Evolutionary conservation across 208 protist genomes (phyloP).

Genomic region (Trypanosoma cruzi): DNA sequence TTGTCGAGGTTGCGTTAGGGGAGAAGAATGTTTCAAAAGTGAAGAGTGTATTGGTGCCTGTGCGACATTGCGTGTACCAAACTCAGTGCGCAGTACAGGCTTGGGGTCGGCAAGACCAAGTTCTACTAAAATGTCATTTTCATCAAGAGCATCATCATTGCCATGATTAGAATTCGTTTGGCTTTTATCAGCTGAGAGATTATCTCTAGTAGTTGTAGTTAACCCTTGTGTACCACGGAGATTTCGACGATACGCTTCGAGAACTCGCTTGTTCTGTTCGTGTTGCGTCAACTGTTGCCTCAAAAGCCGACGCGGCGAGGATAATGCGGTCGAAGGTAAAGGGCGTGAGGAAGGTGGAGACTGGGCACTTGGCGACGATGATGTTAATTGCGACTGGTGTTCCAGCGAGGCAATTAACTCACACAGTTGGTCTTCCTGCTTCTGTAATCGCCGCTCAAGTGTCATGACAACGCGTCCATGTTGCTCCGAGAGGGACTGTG

Average conservation of each 20-base stretch:
- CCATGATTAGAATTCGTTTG: neutral
- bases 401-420: constrained; percentile 56
- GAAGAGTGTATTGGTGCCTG: neutral
- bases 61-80: neutral
- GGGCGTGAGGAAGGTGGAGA: neutral
- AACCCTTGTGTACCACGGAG: constrained; percentile 12
- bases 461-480: constrained; percentile 74
- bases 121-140: constrained; percentile 30
- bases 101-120: constrained; percentile 33
- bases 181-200: neutral
- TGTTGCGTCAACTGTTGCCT: constrained; percentile 69
- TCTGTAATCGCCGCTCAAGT: constrained; percentile 68
- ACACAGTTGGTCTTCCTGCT: constrained; percentile 79
- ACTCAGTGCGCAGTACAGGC: neutral
- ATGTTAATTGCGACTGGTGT: constrained; percentile 24
- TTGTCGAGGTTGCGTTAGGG: neutral
- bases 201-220: neutral
- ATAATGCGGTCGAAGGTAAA: neutral
- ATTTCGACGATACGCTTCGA: constrained; percentile 51
- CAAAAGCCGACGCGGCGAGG: constrained; percentile 56
- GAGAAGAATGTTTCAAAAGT: neutral
- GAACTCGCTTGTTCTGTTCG: constrained; percentile 52
- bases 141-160: constrained; percentile 15
- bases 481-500: constrained; percentile 77
- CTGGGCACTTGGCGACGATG: constrained; percentile 8